These are phyloP conservation scores for Chloroidium sp. DNA, from an alignment of 163 green algal genomes.

Conservation along the genomic window DNA sequence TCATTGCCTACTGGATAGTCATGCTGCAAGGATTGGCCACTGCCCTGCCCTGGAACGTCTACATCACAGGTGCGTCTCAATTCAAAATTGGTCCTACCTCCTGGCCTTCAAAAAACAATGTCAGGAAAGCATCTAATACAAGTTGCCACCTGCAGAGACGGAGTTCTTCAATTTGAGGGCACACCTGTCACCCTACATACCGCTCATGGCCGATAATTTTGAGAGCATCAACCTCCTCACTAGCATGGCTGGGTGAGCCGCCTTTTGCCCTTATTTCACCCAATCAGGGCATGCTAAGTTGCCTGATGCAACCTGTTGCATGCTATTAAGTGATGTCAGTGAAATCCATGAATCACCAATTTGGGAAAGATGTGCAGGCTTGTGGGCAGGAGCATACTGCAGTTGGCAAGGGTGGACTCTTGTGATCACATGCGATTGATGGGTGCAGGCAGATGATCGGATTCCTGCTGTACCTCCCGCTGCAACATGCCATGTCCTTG, in stretches of 20 bases:
- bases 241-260: not conserved
- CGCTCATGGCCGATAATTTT: constrained; percentile 46
- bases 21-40: constrained; percentile 54
- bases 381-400: not conserved
- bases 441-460: not conserved
- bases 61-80: constrained; percentile 17
- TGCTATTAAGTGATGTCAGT: not conserved
- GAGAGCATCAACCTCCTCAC: constrained; percentile 16
- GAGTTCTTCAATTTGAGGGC: constrained; percentile 57
- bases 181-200: constrained; percentile 37
- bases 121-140: too few relatives aligned
- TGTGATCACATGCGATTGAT: not conserved
- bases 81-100: too few relatives aligned
- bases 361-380: not conserved
- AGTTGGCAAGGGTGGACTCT: too few relatives aligned
- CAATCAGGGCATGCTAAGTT: not conserved
- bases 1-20: constrained; percentile 26
- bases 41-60: constrained; percentile 62
- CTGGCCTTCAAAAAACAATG: too few relatives aligned
- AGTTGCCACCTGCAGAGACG: constrained; percentile 20
- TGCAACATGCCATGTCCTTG: not conserved
- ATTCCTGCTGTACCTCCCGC: constrained; percentile 4
- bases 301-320: not conserved
- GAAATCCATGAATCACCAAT: not conserved
- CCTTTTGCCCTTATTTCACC: not conserved